A percentile compares a stretch with the other conserved stretches of the same genome.
phyloP scores from a whole-genome alignment of 108 stramenopile genomes.

The Phaeodactylum tricornutum region DNA sequence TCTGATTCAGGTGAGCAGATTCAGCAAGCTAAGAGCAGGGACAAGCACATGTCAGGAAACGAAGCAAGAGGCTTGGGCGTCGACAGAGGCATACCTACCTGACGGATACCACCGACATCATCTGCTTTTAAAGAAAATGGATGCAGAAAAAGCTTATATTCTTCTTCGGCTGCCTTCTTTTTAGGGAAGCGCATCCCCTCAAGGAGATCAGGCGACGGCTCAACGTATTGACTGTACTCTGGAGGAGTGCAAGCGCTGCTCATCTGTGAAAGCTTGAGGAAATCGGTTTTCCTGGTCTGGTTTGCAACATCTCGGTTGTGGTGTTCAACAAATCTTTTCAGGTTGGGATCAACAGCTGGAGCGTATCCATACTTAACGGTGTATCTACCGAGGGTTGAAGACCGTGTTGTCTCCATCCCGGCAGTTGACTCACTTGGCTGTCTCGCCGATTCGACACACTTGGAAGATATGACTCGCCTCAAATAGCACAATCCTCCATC shows the following conservation, averaged over 20 bases:
- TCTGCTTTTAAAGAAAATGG: conserved; percentile 53
- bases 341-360: conserved; percentile 10
- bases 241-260: background rate
- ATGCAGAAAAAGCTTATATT: conserved; percentile 54
- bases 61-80: background rate
- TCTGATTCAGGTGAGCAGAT: conserved; percentile 59
- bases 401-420: no score
- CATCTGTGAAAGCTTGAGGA: background rate
- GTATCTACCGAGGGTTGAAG: no score
- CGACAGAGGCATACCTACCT: conserved; percentile 20
- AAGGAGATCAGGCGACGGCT: conserved; percentile 7
- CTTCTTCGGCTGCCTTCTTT: conserved; percentile 4
- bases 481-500: no score
- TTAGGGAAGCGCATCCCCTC: background rate
- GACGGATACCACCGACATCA: conserved; percentile 70
- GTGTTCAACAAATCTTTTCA: conserved; percentile 13
- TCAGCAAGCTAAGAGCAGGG: conserved; percentile 42
- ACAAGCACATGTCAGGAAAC: background rate
- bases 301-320: no score
- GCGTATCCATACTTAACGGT: conserved; percentile 14
- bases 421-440: no score
- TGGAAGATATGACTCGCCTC: no score
- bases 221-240: conserved; percentile 20
- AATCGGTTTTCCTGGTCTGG: no score
- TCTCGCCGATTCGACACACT: no score